These are phyloP conservation scores for Ricinus communis DNA, from an alignment of 345 rosid genomes.

Conservation along the genomic window DNA sequence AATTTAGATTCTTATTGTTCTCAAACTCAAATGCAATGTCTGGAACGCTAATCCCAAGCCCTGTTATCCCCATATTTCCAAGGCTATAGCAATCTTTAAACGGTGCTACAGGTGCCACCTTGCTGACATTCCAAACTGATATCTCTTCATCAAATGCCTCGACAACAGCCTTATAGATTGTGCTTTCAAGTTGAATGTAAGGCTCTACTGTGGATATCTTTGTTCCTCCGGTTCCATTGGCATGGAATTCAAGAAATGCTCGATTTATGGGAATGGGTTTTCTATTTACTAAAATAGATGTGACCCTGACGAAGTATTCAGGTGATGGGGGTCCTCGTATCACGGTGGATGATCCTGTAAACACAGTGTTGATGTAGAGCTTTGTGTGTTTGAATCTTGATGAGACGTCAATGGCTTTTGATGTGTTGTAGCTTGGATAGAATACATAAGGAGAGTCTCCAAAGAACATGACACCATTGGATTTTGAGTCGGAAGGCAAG, in stretches of 20 bases:
- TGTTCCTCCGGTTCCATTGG: slow-evolving; percentile 15
- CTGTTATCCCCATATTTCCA: neutral
- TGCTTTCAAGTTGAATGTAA: slow-evolving; percentile 16
- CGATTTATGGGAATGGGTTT: slow-evolving; percentile 14
- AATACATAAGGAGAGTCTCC: slow-evolving; percentile 25
- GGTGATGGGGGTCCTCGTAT: slow-evolving; percentile 8
- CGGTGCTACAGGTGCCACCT: slow-evolving; percentile 21
- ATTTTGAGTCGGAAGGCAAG: slow-evolving; percentile 18
- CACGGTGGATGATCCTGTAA: neutral
- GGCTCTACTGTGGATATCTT: slow-evolving; percentile 18
- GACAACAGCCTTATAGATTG: slow-evolving; percentile 16
- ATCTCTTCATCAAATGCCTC: slow-evolving; percentile 21
- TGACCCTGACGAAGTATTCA: slow-evolving; percentile 23
- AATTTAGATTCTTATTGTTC: slow-evolving; percentile 9
- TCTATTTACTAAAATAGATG: slow-evolving; percentile 15
- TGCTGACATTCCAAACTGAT: slow-evolving; percentile 9
- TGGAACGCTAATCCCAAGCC: slow-evolving; percentile 17
- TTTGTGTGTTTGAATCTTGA: slow-evolving; percentile 12
- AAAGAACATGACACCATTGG: slow-evolving; percentile 19
- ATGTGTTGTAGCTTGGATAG: slow-evolving; percentile 17
- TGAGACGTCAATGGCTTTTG: slow-evolving; percentile 18
- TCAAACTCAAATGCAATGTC: slow-evolving; percentile 25
- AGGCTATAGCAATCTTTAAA: slow-evolving; percentile 16
- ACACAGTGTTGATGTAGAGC: slow-evolving; percentile 4
- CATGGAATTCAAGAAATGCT: slow-evolving; percentile 14